These are phyloP conservation scores for Porphyrellus sp. DNA, from an alignment of 1,284 basidiomycete species.

Conservation along the genomic window DNA sequence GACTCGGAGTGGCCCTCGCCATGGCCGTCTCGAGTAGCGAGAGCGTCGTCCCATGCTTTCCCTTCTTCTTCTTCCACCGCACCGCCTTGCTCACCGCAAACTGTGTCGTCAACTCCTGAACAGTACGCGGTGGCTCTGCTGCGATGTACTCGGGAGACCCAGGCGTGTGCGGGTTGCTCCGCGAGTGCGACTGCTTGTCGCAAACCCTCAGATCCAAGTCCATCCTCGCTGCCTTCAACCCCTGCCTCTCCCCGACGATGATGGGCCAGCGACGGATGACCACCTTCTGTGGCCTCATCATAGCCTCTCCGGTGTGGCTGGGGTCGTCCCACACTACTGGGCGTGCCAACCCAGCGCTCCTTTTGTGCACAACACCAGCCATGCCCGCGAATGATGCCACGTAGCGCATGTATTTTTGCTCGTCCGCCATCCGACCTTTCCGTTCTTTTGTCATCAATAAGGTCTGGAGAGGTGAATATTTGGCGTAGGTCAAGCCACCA, in stretches of 20 bases:
- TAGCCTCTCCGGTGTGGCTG: slow-evolving; percentile 27
- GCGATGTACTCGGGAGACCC: slow-evolving; percentile 40
- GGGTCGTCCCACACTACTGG: slow-evolving; percentile 34
- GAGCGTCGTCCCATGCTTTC: slow-evolving; percentile 8
- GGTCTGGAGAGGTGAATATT: slow-evolving; percentile 50
- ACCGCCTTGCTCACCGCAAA: slow-evolving; percentile 7
- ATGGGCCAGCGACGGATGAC: slow-evolving; percentile 31
- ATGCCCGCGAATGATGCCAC: slow-evolving; percentile 36
- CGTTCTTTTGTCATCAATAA: slow-evolving; percentile 49
- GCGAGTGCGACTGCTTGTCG: slow-evolving; percentile 23
- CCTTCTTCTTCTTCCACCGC: background rate
- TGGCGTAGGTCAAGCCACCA: slow-evolving; percentile 61
- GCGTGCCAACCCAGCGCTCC: slow-evolving; percentile 15
- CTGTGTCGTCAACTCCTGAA: slow-evolving; percentile 23
- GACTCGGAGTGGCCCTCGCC: slow-evolving; percentile 1
- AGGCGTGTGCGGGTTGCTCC: slow-evolving; percentile 35
- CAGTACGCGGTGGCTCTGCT: slow-evolving; percentile 29
- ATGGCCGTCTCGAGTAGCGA: slow-evolving; percentile 25
- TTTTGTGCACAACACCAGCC: slow-evolving; percentile 28
- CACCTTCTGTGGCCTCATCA: slow-evolving; percentile 29
- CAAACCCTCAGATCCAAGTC: slow-evolving; percentile 31
- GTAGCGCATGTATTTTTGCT: slow-evolving; percentile 17
- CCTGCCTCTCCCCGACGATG: slow-evolving; percentile 40
- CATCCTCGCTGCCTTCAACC: slow-evolving; percentile 38
- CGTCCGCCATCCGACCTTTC: slow-evolving; percentile 56